Evolutionary conservation across 2,329 filamentous ascomycete species (phyloP).

Genomic region (Ceratocystis alfenasii): DNA sequence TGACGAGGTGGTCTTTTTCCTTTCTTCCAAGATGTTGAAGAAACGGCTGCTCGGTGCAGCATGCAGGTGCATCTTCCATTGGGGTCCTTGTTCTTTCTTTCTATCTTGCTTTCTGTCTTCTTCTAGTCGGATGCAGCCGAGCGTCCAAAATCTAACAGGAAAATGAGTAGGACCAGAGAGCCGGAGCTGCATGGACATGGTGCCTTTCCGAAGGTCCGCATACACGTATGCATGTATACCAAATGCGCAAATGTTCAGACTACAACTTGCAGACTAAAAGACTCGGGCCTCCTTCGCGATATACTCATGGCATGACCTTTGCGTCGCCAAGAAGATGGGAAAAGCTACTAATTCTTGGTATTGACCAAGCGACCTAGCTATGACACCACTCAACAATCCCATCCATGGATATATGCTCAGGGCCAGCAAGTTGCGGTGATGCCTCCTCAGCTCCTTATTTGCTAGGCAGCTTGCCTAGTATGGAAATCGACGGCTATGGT

Average conservation of each 20-base stretch:
- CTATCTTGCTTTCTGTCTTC: neutral
- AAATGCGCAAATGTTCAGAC: no score
- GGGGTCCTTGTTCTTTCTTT: neutral
- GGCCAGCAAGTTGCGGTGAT: neutral
- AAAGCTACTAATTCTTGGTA: neutral
- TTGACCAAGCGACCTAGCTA: neutral
- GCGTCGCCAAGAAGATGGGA: neutral
- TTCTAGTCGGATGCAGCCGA: conserved; percentile 5
- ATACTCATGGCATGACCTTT: neutral
- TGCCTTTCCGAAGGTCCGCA: neutral
- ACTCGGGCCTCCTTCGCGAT: neutral
- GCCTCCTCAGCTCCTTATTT: no score
- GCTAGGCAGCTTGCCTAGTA: no score
- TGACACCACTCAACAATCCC: neutral
- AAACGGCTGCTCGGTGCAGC: neutral
- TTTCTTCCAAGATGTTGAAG: neutral
- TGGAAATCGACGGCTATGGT: no score
- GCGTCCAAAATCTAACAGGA: neutral
- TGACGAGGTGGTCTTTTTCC: neutral
- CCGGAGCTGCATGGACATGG: no score
- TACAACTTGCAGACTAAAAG: no score
- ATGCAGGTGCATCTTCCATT: neutral
- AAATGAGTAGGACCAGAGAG: no score
- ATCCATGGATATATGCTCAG: neutral
- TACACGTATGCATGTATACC: neutral